phyloP scores from a whole-genome alignment of 768 basidiomycete species.

The Lactarius evosmus region DNA sequence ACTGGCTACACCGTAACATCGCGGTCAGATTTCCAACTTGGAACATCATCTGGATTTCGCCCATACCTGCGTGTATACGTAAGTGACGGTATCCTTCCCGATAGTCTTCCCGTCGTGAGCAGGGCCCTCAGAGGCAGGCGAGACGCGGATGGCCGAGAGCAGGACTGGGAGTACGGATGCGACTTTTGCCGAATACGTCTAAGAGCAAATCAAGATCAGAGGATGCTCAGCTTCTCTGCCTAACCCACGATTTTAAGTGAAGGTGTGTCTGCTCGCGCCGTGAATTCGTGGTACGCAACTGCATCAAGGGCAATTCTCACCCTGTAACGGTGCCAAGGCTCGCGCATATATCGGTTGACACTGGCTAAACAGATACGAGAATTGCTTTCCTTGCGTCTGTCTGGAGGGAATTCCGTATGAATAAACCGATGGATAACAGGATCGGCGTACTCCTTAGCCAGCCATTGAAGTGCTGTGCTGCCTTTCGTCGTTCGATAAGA shows the following conservation, averaged over 20 bases:
- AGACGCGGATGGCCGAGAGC: conserved; percentile 77
- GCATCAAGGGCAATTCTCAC: conserved; percentile 34
- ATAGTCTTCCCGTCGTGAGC: conserved; percentile 70
- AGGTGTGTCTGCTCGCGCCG: conserved; percentile 62
- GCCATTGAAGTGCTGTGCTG: conserved; percentile 52
- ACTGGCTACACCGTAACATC: conserved; percentile 50
- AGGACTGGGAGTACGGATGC: conserved; percentile 79
- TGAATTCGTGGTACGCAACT: not conserved
- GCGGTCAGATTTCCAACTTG: not conserved
- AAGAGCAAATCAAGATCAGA: conserved; percentile 13
- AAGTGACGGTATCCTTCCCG: conserved; percentile 70
- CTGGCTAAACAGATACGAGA: conserved; percentile 89
- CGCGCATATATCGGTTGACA: conserved; percentile 91
- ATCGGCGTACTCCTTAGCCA: conserved; percentile 41
- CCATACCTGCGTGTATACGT: conserved; percentile 73
- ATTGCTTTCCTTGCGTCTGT: conserved; percentile 81
- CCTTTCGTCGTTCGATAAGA: conserved; percentile 44
- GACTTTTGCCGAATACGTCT: conserved; percentile 86
- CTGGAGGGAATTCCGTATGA: conserved; percentile 36
- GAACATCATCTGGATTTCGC: not conserved
- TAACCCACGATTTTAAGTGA: conserved; percentile 76
- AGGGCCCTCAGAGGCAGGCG: conserved; percentile 67
- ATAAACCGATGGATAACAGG: not conserved
- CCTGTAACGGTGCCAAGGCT: conserved; percentile 75
- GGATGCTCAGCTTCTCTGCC: not conserved